These are phyloP conservation scores for Boletus nobilissimus DNA, from an alignment of 1,284 basidiomycete species.

Conservation along the genomic window DNA sequence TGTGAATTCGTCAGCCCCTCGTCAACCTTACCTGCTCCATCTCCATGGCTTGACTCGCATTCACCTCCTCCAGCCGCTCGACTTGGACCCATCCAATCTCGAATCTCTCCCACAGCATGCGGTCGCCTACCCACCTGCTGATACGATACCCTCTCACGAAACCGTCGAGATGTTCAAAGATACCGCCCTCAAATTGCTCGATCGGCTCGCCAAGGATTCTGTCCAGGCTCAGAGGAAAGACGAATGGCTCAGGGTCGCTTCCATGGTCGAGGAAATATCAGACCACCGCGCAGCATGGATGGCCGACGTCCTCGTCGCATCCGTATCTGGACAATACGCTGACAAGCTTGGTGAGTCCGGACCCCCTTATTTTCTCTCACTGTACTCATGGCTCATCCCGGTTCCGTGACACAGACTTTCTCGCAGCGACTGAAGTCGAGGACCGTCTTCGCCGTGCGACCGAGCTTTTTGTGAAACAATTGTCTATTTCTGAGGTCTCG, in stretches of 20 bases:
- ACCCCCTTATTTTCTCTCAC: neutral
- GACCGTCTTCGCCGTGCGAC: slow-evolving; percentile 72
- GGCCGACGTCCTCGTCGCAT: slow-evolving; percentile 77
- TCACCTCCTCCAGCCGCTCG: slow-evolving; percentile 50
- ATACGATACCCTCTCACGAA: slow-evolving; percentile 60
- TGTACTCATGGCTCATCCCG: slow-evolving; percentile 25
- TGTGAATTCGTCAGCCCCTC: slow-evolving; percentile 46
- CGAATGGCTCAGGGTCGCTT: slow-evolving; percentile 69
- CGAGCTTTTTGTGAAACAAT: slow-evolving; percentile 74
- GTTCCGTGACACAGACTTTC: slow-evolving; percentile 60
- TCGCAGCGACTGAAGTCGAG: slow-evolving; percentile 65
- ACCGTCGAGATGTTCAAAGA: slow-evolving; percentile 71
- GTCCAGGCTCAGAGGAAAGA: slow-evolving; percentile 65
- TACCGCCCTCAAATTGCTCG: slow-evolving; percentile 70
- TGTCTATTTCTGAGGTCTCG: slow-evolving; percentile 79
- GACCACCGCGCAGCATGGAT: slow-evolving; percentile 72
- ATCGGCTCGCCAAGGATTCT: slow-evolving; percentile 71
- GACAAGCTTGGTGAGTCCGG: slow-evolving; percentile 73
- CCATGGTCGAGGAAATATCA: slow-evolving; percentile 71
- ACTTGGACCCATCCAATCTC: slow-evolving; percentile 42
- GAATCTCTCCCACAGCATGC: slow-evolving; percentile 53
- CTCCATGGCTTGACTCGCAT: slow-evolving; percentile 74
- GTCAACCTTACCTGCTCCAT: slow-evolving; percentile 67
- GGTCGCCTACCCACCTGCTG: slow-evolving; percentile 60
- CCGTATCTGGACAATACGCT: slow-evolving; percentile 68